Conservation (phyloP, 306 rosid species). For the Luffa aegyptiaca region DNA sequence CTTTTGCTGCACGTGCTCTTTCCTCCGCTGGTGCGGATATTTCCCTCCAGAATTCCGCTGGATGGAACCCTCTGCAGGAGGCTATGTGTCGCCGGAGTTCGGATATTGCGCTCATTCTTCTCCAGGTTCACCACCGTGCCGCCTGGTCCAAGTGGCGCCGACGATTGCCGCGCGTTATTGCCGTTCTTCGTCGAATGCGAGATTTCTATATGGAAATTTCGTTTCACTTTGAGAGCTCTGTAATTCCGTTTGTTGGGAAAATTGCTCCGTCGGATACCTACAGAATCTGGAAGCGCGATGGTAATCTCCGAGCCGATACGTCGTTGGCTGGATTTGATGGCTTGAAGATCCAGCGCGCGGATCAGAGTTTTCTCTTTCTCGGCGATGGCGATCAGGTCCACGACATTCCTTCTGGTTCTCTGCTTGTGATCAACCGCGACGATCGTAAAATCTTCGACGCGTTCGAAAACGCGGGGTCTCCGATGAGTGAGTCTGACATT, state of each 20-base stretch:
- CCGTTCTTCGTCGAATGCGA: conserved; percentile 80
- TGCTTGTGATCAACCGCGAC: conserved; percentile 77
- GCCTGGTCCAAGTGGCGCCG: conserved; percentile 98
- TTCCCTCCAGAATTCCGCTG: conserved; percentile 70
- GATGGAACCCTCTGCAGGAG: conserved; percentile 85
- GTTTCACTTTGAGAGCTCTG: conserved; percentile 86
- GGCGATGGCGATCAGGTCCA: conserved; percentile 63
- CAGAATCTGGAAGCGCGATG: conserved; percentile 92
- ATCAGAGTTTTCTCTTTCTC: conserved; percentile 88
- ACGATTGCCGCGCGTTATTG: conserved; percentile 62
- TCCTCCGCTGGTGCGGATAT: conserved; percentile 78
- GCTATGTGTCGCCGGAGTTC: conserved; percentile 78
- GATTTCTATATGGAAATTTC: conserved; percentile 99
- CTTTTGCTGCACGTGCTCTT: conserved; percentile 34
- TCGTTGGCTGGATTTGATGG: conserved; percentile 89
- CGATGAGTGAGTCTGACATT: conserved; percentile 71
- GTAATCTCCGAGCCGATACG: conserved; percentile 78
- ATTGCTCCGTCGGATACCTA: conserved; percentile 94
- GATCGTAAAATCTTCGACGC: conserved; percentile 67
- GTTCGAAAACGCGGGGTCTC: conserved; percentile 65
- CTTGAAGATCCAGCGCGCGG: conserved; percentile 84
- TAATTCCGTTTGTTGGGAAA: conserved; percentile 78
- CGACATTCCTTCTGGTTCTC: conserved; percentile 38
- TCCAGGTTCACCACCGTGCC: conserved; percentile 65
- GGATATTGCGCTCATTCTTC: conserved; percentile 52